phyloP scores from a whole-genome alignment of 495 filamentous ascomycete species.

The Aspergillus bertholletiae region DNA sequence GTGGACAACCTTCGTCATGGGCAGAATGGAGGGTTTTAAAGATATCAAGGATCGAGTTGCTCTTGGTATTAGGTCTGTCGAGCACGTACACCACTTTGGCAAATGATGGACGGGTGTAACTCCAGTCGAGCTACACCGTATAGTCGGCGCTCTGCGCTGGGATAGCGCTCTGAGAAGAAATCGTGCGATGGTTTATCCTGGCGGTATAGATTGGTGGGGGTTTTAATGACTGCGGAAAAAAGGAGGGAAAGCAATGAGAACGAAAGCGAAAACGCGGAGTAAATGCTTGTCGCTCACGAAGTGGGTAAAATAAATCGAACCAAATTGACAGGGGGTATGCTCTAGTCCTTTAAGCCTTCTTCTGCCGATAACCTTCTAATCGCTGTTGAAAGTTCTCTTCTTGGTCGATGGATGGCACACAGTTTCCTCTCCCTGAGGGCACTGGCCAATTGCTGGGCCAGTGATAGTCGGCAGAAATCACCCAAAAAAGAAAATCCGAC shows the following conservation, averaged over 20 bases:
- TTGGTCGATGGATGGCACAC: not conserved
- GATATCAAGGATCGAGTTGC: not conserved
- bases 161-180: constrained; percentile 1
- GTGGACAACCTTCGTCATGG: not conserved
- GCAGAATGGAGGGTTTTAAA: not conserved
- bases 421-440: not conserved
- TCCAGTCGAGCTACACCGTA: constrained; percentile 15
- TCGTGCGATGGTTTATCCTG: not conserved
- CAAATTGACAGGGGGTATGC: not conserved
- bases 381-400: not conserved
- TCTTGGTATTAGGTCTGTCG: not conserved
- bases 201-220: not conserved
- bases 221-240: not conserved
- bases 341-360: not conserved
- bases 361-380: not conserved
- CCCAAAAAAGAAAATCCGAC: not conserved
- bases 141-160: constrained; percentile 6
- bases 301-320: not conserved
- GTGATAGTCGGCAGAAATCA: not conserved
- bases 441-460: not conserved
- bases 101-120: constrained; percentile 8
- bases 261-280: not conserved
- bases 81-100: constrained; percentile 15
- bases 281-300: not conserved
- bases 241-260: not conserved